phyloP scores from a whole-genome alignment of 371 early-diverging fungal genomes.

The Sporodiniella umbellata region DNA sequence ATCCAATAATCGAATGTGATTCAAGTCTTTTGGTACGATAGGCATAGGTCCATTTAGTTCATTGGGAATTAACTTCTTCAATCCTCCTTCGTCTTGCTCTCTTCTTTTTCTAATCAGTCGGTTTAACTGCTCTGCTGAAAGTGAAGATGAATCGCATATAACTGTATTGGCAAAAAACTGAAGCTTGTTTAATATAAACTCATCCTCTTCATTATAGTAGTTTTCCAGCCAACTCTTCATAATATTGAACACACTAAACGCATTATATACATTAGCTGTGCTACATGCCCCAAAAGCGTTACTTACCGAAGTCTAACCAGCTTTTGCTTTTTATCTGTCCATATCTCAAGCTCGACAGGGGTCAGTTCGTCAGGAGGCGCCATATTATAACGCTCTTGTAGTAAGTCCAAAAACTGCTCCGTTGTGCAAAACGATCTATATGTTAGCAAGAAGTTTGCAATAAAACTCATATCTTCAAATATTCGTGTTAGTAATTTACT shows the following conservation, averaged over 20 bases:
- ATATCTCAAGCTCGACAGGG: constrained; percentile 65
- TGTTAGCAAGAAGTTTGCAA: constrained; percentile 82
- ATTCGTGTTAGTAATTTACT: background rate
- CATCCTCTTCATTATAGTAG: constrained; percentile 77
- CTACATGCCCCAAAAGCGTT: no score
- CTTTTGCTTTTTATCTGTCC: constrained; percentile 84
- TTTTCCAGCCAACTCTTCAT: constrained; percentile 90
- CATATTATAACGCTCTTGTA: constrained; percentile 73
- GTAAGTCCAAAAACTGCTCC: constrained; percentile 64
- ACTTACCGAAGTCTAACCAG: constrained; percentile 74
- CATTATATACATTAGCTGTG: no score
- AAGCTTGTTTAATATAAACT: constrained; percentile 64
- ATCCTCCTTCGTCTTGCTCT: constrained; percentile 47
- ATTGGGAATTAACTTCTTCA: constrained; percentile 64
- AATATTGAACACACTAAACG: constrained; percentile 71
- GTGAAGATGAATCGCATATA: constrained; percentile 69
- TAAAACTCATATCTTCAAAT: constrained; percentile 67
- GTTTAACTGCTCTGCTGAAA: constrained; percentile 69
- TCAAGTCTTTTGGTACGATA: constrained; percentile 66
- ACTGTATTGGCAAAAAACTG: constrained; percentile 74
- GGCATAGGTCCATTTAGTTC: constrained; percentile 39
- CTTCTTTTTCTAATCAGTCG: constrained; percentile 68
- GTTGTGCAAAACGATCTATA: constrained; percentile 85
- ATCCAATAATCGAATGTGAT: constrained; percentile 69
- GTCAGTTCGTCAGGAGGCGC: constrained; percentile 68